Evolutionary conservation across 1,284 basidiomycete species (phyloP).

Genomic region (Mycena sp.): DNA sequence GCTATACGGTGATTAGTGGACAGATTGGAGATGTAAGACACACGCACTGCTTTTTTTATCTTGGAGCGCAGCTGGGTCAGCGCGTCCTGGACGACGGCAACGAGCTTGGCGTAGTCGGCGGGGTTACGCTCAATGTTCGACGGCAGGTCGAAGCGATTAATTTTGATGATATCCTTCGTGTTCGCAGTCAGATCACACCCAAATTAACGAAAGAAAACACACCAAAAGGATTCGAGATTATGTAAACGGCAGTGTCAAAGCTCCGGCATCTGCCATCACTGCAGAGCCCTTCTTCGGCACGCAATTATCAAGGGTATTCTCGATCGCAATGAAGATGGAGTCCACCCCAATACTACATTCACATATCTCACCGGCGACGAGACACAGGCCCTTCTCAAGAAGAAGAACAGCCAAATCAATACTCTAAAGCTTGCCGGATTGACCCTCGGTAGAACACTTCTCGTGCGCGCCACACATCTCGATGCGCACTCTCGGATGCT

Average conservation of each 20-base stretch:
- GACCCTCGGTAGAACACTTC: neutral
- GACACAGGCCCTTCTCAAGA: neutral
- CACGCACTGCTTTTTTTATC: too few species aligned
- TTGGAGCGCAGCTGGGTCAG: too few species aligned
- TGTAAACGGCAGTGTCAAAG: neutral
- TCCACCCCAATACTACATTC: neutral
- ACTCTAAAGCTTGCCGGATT: neutral
- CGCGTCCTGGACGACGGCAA: too few species aligned
- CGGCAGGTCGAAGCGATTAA: too few species aligned
- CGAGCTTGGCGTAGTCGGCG: too few species aligned
- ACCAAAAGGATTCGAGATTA: too few species aligned
- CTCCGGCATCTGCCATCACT: neutral
- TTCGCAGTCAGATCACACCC: too few species aligned
- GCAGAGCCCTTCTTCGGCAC: neutral
- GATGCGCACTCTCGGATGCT: neutral
- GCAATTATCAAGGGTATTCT: neutral
- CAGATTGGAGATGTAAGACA: too few species aligned
- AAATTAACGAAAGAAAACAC: too few species aligned
- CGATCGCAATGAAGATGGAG: neutral
- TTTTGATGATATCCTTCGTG: too few species aligned
- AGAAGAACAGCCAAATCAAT: neutral
- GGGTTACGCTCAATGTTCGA: too few species aligned
- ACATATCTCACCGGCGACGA: neutral
- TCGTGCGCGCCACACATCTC: neutral
- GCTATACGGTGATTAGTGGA: too few species aligned